A percentile compares a stretch with the other conserved stretches of the same genome.
Conservation (phyloP, 73 alveolate species). For the Urostyla sp. region DNA sequence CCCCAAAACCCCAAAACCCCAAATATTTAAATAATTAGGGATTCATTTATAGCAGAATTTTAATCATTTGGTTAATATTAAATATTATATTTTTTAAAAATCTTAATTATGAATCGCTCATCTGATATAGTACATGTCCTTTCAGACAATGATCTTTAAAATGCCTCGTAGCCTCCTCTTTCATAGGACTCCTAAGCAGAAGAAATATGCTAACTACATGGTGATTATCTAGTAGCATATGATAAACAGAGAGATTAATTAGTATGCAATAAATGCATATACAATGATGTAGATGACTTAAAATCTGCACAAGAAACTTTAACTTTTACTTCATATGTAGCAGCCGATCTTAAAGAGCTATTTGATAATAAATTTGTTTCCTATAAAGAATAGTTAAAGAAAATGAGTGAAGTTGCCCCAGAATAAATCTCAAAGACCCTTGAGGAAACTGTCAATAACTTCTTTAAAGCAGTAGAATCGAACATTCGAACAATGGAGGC, state of each 20-base stretch:
- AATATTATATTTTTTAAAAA: too few species aligned
- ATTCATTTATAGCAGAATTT: too few species aligned
- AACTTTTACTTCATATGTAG: constrained; percentile 48
- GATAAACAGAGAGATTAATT: constrained; percentile 4
- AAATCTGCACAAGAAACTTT: not conserved
- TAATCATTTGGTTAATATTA: too few species aligned
- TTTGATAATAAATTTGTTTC: constrained; percentile 33
- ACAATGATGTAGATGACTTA: constrained; percentile 23
- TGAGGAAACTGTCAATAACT: constrained; percentile 18
- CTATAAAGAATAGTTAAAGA: constrained; percentile 4
- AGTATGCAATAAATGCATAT: constrained; percentile 34
- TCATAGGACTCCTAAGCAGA: constrained; percentile 33
- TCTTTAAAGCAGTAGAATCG: constrained; percentile 14
- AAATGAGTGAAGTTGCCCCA: constrained; percentile 35
- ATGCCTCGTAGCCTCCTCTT: too few species aligned
- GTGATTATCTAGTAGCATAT: constrained; percentile 37
- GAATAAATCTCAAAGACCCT: constrained; percentile 2
- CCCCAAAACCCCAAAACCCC: too few species aligned
- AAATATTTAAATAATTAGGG: too few species aligned
- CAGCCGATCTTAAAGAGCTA: constrained; percentile 8
- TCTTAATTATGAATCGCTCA: too few species aligned
- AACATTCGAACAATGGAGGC: not conserved
- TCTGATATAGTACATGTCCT: too few species aligned
- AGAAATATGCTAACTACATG: constrained; percentile 5
- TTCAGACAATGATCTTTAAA: too few species aligned